These are phyloP conservation scores for Phytophthora pisi DNA, from an alignment of 352 stramenopile species.

Conservation along the genomic window DNA sequence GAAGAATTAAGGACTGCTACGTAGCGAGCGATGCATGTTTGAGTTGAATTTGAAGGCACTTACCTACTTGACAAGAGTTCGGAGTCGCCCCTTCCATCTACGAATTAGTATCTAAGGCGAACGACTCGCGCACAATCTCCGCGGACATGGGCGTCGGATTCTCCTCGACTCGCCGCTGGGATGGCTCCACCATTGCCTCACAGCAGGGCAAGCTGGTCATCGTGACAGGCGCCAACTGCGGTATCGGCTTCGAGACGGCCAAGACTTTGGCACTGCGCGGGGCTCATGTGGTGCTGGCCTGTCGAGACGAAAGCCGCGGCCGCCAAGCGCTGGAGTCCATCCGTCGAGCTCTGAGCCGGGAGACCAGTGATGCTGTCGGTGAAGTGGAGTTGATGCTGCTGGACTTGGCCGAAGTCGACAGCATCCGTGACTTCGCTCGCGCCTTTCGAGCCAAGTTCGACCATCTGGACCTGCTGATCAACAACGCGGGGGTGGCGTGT, in stretches of 20 bases:
- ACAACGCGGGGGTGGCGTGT: slow-evolving; percentile 61
- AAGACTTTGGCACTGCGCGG: slow-evolving; percentile 57
- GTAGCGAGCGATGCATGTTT: slow-evolving; percentile 8
- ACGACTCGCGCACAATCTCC: slow-evolving; percentile 3
- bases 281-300: slow-evolving; percentile 80
- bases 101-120: slow-evolving; percentile 7
- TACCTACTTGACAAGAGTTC: neutral
- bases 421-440: slow-evolving; percentile 51
- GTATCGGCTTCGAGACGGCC: slow-evolving; percentile 83
- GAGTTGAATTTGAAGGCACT: slow-evolving; percentile 24
- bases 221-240: slow-evolving; percentile 85
- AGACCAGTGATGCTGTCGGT: slow-evolving; percentile 21
- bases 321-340: slow-evolving; percentile 36
- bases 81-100: neutral
- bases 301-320: slow-evolving; percentile 46
- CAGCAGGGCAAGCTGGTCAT: slow-evolving; percentile 66
- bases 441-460: slow-evolving; percentile 43
- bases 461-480: slow-evolving; percentile 65
- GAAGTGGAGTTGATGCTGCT: slow-evolving; percentile 46
- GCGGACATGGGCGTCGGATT: slow-evolving; percentile 14
- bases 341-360: slow-evolving; percentile 13
- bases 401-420: slow-evolving; percentile 55
- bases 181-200: slow-evolving; percentile 37
- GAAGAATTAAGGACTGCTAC: slow-evolving; percentile 1
- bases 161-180: slow-evolving; percentile 18